Conservation (phyloP, 768 basidiomycete species). For the Pseudohyphozyma bogoriensis region DNA sequence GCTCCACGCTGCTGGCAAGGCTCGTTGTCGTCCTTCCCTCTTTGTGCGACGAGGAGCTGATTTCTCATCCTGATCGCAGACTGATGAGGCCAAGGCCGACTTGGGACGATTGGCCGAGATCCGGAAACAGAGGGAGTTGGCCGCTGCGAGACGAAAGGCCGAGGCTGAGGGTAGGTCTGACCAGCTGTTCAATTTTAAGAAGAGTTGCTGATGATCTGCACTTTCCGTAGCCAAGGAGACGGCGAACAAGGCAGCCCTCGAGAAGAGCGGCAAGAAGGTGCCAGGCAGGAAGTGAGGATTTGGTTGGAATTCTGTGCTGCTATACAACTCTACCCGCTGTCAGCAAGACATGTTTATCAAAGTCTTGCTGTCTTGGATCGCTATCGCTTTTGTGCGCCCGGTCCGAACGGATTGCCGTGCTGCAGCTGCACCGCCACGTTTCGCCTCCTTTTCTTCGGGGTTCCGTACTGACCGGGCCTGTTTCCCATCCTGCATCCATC, state of each 20-base stretch:
- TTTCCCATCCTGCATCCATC: too few species aligned
- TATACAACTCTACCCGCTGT: too few species aligned
- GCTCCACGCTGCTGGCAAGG: constrained; percentile 44
- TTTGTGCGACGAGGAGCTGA: too few species aligned
- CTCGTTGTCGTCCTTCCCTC: background rate
- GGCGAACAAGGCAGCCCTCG: background rate
- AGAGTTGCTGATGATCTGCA: background rate
- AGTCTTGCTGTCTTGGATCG: too few species aligned
- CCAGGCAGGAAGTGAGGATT: too few species aligned
- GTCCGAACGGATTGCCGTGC: too few species aligned
- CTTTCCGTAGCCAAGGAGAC: background rate
- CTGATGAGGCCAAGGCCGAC: constrained; percentile 80
- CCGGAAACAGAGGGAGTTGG: constrained; percentile 72
- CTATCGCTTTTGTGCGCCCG: too few species aligned
- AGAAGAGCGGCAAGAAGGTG: background rate
- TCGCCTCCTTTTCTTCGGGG: too few species aligned
- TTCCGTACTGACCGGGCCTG: too few species aligned
- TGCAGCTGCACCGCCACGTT: too few species aligned
- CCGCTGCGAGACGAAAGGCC: constrained; percentile 75
- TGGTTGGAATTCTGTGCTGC: too few species aligned
- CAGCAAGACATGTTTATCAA: too few species aligned
- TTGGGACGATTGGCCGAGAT: constrained; percentile 79
- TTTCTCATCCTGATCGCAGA: constrained; percentile 46
- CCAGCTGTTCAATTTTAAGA: background rate
- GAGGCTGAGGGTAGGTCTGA: constrained; percentile 62